These are phyloP conservation scores for Mortierella sp. DNA, from an alignment of 371 early-diverging fungal genomes.

Conservation along the genomic window DNA sequence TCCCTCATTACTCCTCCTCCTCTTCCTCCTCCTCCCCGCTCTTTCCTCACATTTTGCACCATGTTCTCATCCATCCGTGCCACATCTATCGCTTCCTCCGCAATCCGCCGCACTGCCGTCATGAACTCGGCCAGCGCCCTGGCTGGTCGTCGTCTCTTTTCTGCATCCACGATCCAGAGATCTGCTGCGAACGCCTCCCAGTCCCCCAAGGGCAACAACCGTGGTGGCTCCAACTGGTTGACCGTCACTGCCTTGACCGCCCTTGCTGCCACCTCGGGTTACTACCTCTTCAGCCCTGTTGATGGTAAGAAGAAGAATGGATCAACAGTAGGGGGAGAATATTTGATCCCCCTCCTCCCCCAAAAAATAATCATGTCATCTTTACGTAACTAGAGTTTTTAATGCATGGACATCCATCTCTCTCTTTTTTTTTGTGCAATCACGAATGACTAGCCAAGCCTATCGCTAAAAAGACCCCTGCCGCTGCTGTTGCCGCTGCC, in stretches of 20 bases:
- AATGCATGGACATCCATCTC: not conserved
- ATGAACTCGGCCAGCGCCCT: slow-evolving; percentile 16
- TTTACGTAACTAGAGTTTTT: too few species aligned
- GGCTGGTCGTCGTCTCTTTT: slow-evolving; percentile 28
- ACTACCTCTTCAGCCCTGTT: slow-evolving; percentile 52
- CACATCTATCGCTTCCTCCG: slow-evolving; percentile 6
- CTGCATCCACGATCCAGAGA: slow-evolving; percentile 31
- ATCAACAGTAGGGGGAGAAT: too few species aligned
- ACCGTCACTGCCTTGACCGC: slow-evolving; percentile 40
- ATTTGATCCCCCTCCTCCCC: too few species aligned
- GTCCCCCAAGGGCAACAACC: not conserved
- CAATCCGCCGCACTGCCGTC: slow-evolving; percentile 20
- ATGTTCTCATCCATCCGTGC: slow-evolving; percentile 41
- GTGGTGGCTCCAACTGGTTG: slow-evolving; percentile 42
- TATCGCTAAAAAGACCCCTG: slow-evolving; percentile 25
- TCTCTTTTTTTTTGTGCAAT: not conserved
- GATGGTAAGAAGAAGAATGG: slow-evolving; percentile 23
- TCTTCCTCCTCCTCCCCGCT: not conserved
- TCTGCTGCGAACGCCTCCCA: slow-evolving; percentile 16
- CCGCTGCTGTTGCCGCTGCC: slow-evolving; percentile 16
- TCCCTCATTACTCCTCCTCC: too few species aligned
- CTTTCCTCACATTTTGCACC: slow-evolving; percentile 6
- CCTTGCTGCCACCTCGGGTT: slow-evolving; percentile 49
- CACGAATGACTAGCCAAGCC: slow-evolving; percentile 2
- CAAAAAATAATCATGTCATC: too few species aligned